phyloP scores from a whole-genome alignment of 1,284 basidiomycete genomes.

The Ustilago curta region DNA sequence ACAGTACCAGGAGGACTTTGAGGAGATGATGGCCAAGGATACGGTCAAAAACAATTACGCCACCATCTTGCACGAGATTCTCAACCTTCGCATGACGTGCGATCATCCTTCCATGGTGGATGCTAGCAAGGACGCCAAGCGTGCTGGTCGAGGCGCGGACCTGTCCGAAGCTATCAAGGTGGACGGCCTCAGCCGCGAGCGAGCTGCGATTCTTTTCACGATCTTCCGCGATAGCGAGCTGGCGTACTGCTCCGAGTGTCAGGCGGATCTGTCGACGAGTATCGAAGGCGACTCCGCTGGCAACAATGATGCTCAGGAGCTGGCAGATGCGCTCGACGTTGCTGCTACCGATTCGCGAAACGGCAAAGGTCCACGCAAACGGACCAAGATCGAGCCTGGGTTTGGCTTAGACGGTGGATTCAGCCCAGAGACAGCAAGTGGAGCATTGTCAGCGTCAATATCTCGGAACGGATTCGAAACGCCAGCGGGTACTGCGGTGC shows the following conservation, averaged over 20 bases:
- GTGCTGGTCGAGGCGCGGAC: slow-evolving; percentile 75
- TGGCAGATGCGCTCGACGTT: slow-evolving; percentile 73
- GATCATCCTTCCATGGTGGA: slow-evolving; percentile 93
- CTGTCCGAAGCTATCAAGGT: slow-evolving; percentile 74
- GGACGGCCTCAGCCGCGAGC: slow-evolving; percentile 82
- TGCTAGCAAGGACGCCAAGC: slow-evolving; percentile 69
- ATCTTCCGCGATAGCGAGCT: slow-evolving; percentile 86
- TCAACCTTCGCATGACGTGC: slow-evolving; percentile 88
- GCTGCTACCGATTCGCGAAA: slow-evolving; percentile 55
- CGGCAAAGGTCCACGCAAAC: slow-evolving; percentile 18
- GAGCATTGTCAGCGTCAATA: slow-evolving; percentile 6
- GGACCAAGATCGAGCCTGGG: slow-evolving; percentile 26
- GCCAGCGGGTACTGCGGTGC: slow-evolving; percentile 32
- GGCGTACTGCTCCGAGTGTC: slow-evolving; percentile 88
- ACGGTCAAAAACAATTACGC: slow-evolving; percentile 95
- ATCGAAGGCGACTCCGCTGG: slow-evolving; percentile 34
- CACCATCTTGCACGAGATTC: slow-evolving; percentile 88
- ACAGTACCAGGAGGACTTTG: slow-evolving; percentile 89
- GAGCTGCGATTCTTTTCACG: slow-evolving; percentile 83
- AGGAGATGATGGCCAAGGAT: slow-evolving; percentile 85
- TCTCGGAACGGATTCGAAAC: slow-evolving; percentile 26
- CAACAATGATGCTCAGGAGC: slow-evolving; percentile 70
- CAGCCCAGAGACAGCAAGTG: background rate
- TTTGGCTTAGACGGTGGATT: slow-evolving; percentile 6
- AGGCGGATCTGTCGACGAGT: slow-evolving; percentile 75